These are phyloP conservation scores for Neurospora sp. DNA, from an alignment of 495 filamentous ascomycete species.

Conservation along the genomic window DNA sequence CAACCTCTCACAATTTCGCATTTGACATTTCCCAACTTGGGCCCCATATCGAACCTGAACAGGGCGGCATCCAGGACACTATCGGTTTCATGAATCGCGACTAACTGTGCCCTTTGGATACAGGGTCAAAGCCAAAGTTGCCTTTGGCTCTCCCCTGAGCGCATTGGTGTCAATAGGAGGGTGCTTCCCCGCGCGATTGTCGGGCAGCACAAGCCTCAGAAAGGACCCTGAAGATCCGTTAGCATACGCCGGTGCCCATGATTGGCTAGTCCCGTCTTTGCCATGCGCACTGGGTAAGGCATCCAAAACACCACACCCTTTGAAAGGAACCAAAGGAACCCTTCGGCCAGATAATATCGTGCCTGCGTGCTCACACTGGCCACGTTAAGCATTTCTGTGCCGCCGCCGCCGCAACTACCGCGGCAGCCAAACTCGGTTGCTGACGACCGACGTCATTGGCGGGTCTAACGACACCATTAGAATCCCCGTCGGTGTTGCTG, in stretches of 20 bases:
- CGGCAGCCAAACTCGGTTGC: background rate
- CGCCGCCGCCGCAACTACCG: background rate
- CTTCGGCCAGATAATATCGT: background rate
- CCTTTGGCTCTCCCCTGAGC: background rate
- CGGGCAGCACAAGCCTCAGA: constrained; percentile 2
- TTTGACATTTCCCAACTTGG: background rate
- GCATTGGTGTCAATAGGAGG: background rate
- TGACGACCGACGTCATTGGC: background rate
- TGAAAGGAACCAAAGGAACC: background rate
- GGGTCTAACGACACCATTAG: background rate
- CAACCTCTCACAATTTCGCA: background rate
- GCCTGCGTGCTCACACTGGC: background rate
- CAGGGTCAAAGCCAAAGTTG: background rate
- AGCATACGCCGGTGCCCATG: background rate
- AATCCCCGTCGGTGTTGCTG: background rate
- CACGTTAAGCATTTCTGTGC: background rate
- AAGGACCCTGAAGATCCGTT: constrained; percentile 18
- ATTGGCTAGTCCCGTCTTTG: background rate
- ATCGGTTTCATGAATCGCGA: background rate
- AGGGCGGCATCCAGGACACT: background rate
- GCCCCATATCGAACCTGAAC: background rate
- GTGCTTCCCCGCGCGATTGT: background rate
- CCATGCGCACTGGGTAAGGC: background rate
- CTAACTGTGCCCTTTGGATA: background rate
- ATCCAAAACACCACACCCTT: background rate